Percentiles rank a stretch among this genome's conserved stretches.
phyloP scores from a whole-genome alignment of 2,329 filamentous ascomycete genomes.

The Aspergillus ruber region DNA sequence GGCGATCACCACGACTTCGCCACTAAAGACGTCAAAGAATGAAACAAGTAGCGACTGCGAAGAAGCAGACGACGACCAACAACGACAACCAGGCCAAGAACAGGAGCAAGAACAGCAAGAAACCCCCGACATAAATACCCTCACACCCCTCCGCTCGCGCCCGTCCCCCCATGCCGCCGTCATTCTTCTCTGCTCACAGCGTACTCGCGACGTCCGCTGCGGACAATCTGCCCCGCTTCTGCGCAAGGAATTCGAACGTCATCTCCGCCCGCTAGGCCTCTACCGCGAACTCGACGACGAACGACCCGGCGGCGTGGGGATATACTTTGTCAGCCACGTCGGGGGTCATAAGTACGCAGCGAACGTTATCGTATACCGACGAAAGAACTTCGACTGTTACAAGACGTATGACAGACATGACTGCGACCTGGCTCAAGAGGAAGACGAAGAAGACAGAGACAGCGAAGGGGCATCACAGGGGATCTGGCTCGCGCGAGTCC shows the following conservation, averaged over 20 bases:
- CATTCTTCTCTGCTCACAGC: conserved; percentile 89
- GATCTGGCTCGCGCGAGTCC: conserved; percentile 82
- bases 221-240: conserved; percentile 88
- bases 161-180: conserved; percentile 77
- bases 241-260: conserved; percentile 80
- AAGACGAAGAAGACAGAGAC: conserved; percentile 44
- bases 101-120: conserved; percentile 11
- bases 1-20: conserved; percentile 66
- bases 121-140: conserved; percentile 9
- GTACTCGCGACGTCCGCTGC: conserved; percentile 88
- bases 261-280: conserved; percentile 75
- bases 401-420: conserved; percentile 12
- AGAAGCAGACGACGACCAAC: not conserved
- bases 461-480: conserved; percentile 69
- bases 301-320: conserved; percentile 81
- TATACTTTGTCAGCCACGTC: conserved; percentile 95
- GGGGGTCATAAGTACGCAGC: conserved; percentile 95
- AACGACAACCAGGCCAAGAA: conserved; percentile 9
- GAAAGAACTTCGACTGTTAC: conserved; percentile 40
- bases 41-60: not conserved
- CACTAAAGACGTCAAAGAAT: conserved; percentile 43
- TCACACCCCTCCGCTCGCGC: conserved; percentile 48
- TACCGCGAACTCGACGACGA: conserved; percentile 84
- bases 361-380: conserved; percentile 87
- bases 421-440: conserved; percentile 32